A percentile compares a stretch with the other conserved stretches of the same genome.
Evolutionary conservation across 2,329 filamentous ascomycete genomes (phyloP).

Genomic region (Alternaria burnsii): DNA sequence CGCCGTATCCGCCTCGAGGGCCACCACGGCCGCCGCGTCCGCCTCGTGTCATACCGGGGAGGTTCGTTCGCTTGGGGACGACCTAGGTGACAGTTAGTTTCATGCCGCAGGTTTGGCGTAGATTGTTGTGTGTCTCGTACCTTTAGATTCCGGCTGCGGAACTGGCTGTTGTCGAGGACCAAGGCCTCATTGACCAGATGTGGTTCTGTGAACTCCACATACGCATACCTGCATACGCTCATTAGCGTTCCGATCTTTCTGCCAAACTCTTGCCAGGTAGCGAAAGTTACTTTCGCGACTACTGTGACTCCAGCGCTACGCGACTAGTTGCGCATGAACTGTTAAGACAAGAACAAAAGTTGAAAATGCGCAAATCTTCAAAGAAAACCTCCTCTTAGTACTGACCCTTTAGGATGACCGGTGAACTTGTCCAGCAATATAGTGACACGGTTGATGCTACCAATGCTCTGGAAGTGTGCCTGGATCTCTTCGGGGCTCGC

Average conservation of each 20-base stretch:
- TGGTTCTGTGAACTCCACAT: constrained; percentile 97
- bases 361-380: constrained; percentile 25
- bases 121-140: constrained; percentile 57
- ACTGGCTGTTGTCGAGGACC: constrained; percentile 94
- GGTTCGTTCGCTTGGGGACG: constrained; percentile 92
- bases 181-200: constrained; percentile 91
- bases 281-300: constrained; percentile 46
- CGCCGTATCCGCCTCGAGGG: constrained; percentile 54
- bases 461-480: constrained; percentile 96
- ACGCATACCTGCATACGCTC: constrained; percentile 80
- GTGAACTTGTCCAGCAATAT: constrained; percentile 98
- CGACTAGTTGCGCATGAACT: constrained; percentile 3
- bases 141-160: constrained; percentile 95
- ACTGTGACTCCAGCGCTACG: constrained; percentile 1
- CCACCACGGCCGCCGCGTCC: constrained; percentile 68
- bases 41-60: constrained; percentile 91
- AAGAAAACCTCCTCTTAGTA: constrained; percentile 54
- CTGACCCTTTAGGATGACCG: constrained; percentile 98
- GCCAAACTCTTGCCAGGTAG: constrained; percentile 66
- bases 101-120: constrained; percentile 17
- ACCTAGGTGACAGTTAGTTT: constrained; percentile 60
- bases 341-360: background rate
- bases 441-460: constrained; percentile 96
- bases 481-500: constrained; percentile 98
- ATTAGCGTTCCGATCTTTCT: constrained; percentile 63